Base-by-base conservation (phyloP, 371 early-diverging fungal genomes). In the Mucor irregularis region DNA sequence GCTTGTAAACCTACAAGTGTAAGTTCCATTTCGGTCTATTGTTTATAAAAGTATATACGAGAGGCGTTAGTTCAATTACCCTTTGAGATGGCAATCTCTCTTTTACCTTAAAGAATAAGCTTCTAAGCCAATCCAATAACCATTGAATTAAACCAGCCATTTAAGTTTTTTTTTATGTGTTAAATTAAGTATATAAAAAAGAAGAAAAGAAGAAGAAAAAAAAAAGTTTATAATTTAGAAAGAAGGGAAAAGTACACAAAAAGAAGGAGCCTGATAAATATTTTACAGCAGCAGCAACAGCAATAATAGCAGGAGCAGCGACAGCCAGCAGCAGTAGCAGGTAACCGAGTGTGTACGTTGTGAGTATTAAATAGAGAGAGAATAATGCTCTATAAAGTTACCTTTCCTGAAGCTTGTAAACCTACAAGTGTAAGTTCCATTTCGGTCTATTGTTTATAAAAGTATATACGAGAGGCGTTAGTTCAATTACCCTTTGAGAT, bases 391-490 rank as follows among this genome's bases (percentile, higher is more conserved):
- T 3, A 24, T 21, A 11, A 42, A 10, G 13, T 3, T 24, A 42
- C 2, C 24, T 11, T 21, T 24, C 42, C 42, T n/a, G 42, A 42
- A 24, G 97, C 95, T 76, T 98, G 98, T 50, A 98, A 81, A 26
- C 99, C 99, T 52, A 97, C 96, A 43, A 98, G 79, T 21, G 99
- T 98, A 61, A 98, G 78, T 78, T 98, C 98, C 94, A 98, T 97
- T 80, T 98, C 98, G 73, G 84, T 79, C 80, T 86, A 68, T 24
- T 14, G 19, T 21, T 10, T 51, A 11, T 51, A 35, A 22, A 45
- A 24, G 29, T 31, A 53, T 25, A 30, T 26, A 26, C 8, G 28
- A 44, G 17, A n/a, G n/a, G n/a, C n/a, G n/a, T n/a, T 25, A 44
- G 31, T 35, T 35, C 1, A 1, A 14, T 34, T 34, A 11, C 24